Evolutionary conservation across 2,329 filamentous ascomycete species (phyloP), one percentile per base, ranked within the genome.

Genomic region (Diaporthe vaccinii): DNA sequence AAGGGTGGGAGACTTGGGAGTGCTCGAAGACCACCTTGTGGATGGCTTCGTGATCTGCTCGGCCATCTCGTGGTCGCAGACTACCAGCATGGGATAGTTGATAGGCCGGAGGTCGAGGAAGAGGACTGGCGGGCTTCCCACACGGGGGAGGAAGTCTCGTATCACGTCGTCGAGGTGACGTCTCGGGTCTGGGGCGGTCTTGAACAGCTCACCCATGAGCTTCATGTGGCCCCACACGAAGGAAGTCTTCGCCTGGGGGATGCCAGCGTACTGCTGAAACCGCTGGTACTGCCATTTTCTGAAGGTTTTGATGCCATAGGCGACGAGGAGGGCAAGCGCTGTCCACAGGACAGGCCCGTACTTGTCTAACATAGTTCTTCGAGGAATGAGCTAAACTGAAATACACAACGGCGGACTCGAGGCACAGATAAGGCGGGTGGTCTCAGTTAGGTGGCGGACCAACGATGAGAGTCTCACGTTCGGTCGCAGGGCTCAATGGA

Each of bases 11-110:
- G 81, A 81, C 76, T 85, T 85, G 4, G 81, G 80, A 0, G 78
- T 74, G 65, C 82, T 83, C 75, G 81, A 82, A 0, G 81, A 81
- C 55, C 80, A 83, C 34, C 68, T 51, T 68, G 82, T 80, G 0
- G 83, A 81, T 4, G 81, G 72, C n/a, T 78, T 80, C 0, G 84
- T 80, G 25, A 85, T 74, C 68, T 85, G 83, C 76, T 86, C 85
- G 15, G 85, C 84, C 10, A 85, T 74, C 4, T 82, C 80, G 49
- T 84, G 81, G 74, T 76, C 81, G 20, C 75, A 73, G 12, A 86
- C 70, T 28, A 85, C 31, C 14, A 82, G 75, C 76, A 86, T 79
- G 15, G 84, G 81, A 14, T 75, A 79, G 22, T 72, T 77, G n/a
- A 82, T 57, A 3, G 85, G 84, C 17, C 84, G 80, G 7, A 84